Percentiles rank a stretch among this genome's conserved stretches.
Evolutionary conservation across 768 basidiomycete species (phyloP).

Genomic region (Russula virescens): DNA sequence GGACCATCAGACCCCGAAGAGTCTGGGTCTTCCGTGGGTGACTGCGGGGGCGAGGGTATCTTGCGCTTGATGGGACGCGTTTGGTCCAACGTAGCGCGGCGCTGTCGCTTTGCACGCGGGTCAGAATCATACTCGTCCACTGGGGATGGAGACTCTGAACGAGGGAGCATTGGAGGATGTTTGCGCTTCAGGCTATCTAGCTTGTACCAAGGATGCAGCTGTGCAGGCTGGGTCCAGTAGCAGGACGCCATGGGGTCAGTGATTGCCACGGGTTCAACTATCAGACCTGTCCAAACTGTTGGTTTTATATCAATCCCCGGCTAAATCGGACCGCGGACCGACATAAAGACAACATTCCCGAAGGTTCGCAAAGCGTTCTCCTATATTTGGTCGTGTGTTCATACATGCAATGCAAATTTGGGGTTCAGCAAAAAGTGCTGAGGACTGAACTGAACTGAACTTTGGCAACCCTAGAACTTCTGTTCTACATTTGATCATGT

Average conservation of each 20-base stretch:
- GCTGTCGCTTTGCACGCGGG: slow-evolving; percentile 11
- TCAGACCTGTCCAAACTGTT: not conserved
- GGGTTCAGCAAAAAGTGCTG: no score
- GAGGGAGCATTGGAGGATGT: slow-evolving; percentile 15
- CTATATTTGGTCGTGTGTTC: not conserved
- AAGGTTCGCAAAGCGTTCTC: not conserved
- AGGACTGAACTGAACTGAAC: no score
- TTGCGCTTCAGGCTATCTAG: slow-evolving; percentile 40
- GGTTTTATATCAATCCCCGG: not conserved
- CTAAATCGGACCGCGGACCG: not conserved
- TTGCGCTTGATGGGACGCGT: slow-evolving; percentile 8
- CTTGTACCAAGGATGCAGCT: slow-evolving; percentile 42
- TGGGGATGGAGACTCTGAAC: slow-evolving; percentile 3
- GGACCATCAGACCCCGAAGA: not conserved
- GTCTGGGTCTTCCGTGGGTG: not conserved
- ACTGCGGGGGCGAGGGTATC: slow-evolving; percentile 14
- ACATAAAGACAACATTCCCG: not conserved
- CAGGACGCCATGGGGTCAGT: slow-evolving; percentile 30
- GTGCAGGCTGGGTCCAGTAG: slow-evolving; percentile 32
- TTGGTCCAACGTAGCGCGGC: slow-evolving; percentile 5
- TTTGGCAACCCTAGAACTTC: no score
- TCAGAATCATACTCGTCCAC: slow-evolving; percentile 10
- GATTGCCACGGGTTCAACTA: no score
- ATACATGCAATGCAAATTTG: no score
- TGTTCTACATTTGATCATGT: no score